phyloP scores from a whole-genome alignment of 2,329 filamentous ascomycete genomes.

The Fusarium anguioides region DNA sequence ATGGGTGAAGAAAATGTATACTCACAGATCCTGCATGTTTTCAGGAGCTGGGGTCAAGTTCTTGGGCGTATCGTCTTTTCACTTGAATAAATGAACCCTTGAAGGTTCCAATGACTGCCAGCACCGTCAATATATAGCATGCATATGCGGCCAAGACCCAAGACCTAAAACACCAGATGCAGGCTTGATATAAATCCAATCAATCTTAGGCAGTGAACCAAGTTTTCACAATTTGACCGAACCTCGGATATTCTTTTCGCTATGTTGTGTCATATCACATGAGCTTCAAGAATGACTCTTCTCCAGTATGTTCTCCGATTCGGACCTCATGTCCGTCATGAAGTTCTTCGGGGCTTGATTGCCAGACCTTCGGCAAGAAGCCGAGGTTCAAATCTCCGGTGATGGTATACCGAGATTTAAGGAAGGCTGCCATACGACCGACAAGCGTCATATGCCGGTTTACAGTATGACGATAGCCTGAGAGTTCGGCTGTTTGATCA shows the following conservation, averaged over 20 bases:
- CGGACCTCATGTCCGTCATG: slow-evolving; percentile 10
- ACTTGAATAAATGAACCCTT: background rate
- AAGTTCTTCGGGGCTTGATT: background rate
- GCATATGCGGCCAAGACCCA: background rate
- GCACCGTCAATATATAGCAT: background rate
- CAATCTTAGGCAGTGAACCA: background rate
- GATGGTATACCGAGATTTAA: slow-evolving; percentile 4
- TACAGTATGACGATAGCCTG: background rate
- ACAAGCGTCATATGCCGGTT: background rate
- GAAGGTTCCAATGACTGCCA: background rate
- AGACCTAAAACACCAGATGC: background rate
- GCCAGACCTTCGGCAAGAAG: slow-evolving; percentile 19
- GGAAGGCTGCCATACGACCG: slow-evolving; percentile 23
- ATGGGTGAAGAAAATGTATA: slow-evolving; percentile 12
- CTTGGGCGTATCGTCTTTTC: background rate
- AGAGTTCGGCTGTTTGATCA: background rate
- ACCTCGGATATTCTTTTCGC: slow-evolving; percentile 4
- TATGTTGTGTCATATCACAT: slow-evolving; percentile 3
- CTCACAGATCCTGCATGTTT: slow-evolving; percentile 15
- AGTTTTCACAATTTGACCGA: background rate
- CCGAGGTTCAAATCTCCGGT: slow-evolving; percentile 23
- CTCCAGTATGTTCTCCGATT: background rate
- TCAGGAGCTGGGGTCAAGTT: background rate
- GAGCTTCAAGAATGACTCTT: background rate
- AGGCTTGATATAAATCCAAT: background rate